A percentile compares a stretch with the other conserved stretches of the same genome.
Evolutionary conservation across 2,329 filamentous ascomycete species (phyloP).

Genomic region (Bipolaris oryzae): DNA sequence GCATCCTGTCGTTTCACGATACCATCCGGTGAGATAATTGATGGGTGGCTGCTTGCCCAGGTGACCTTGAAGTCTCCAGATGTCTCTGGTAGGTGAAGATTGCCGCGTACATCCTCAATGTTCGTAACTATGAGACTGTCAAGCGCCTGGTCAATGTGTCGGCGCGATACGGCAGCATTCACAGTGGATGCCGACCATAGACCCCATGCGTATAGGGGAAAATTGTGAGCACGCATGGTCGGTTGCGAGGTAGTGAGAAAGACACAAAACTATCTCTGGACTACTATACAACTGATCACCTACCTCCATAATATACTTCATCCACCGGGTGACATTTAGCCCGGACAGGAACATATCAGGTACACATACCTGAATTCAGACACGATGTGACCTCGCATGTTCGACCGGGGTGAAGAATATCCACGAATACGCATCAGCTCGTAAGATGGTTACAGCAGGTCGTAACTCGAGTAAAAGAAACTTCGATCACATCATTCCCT

Average conservation of each 20-base stretch:
- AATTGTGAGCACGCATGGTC: constrained; percentile 14
- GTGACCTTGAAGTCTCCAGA: constrained; percentile 41
- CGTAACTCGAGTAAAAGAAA: neutral
- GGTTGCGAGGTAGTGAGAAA: neutral
- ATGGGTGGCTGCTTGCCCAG: constrained; percentile 47
- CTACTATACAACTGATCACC: neutral
- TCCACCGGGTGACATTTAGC: neutral
- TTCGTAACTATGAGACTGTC: constrained; percentile 34
- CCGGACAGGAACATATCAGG: neutral
- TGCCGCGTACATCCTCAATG: constrained; percentile 49
- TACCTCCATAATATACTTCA: constrained; percentile 5
- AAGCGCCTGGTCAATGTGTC: constrained; percentile 17
- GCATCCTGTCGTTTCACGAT: constrained; percentile 44
- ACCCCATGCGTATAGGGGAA: constrained; percentile 11
- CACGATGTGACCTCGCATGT: neutral
- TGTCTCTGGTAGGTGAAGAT: constrained; percentile 45
- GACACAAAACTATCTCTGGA: neutral
- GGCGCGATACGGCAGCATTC: constrained; percentile 1
- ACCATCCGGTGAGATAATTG: constrained; percentile 46
- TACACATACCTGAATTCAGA: constrained; percentile 1
- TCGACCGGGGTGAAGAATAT: constrained; percentile 2
- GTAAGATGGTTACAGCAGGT: neutral
- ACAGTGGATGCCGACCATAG: constrained; percentile 10
- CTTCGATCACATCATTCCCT: neutral
- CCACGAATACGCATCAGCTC: constrained; percentile 12